Evolutionary conservation across 164 flowering plant genomes (phyloP), one percentile per base, ranked within the genome.

Genomic region (Chimonanthus praecox): DNA sequence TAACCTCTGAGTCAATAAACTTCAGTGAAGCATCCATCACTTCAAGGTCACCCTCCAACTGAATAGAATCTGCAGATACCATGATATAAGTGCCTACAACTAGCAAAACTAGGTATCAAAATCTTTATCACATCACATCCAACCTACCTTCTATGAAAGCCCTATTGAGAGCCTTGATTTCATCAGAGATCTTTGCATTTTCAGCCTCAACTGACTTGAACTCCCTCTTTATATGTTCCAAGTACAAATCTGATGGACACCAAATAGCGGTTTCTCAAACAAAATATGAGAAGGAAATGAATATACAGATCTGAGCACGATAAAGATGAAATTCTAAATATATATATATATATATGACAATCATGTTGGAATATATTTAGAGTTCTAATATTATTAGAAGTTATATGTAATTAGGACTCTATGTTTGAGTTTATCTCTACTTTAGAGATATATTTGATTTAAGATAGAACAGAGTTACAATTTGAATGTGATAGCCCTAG

Each of bases 41-140:
- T 79, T 89, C 90, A 69, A 88, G 82, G 68, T 83, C 82, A 62
- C 78, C 76, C 74, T 84, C 88, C 78, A 89, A 68, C 70, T 33
- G 68, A 76, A 20, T 76, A 78, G 82, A 83, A 71, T 87, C 93
- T 91, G 85, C 70, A 78, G 51, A 67, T 21, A 63, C n/a, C 3
- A 58, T 9, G 11, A 48, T n/a, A 7, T 7, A 65, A 33, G 9
- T 9, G 13, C 18, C 45, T 5, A 21, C 49, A 33, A 15, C 7
- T 70, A 3, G 65, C 54, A 58, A 72, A 8, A 44, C 6, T 7
- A 43, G 8, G 44, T 61, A 7, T 7, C 33, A 70, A 21, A 61
- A 18, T 43, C 62, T 49, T 6, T 47, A 68, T 6, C 46, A 58
- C 64, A 20, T 20, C 54, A 11, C 11, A 54, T 9, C 33, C 54